A percentile compares a stretch with the other conserved stretches of the same genome.
Evolutionary conservation across 2,329 filamentous ascomycete species (phyloP).

Genomic region (Aspergillus pseudoviridinutans): DNA sequence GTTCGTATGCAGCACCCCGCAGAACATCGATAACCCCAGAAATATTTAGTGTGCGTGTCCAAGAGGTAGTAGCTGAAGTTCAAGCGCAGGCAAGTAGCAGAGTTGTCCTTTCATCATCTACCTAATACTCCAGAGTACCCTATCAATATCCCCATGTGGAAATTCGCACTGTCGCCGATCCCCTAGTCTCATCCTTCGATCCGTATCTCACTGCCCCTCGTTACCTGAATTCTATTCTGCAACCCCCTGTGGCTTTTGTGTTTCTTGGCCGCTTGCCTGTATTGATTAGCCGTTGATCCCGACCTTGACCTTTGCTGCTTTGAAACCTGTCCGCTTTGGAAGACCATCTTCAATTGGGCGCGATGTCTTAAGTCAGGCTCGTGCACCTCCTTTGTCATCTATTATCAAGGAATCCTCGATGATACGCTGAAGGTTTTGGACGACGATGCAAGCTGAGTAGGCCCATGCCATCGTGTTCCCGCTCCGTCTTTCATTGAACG

Average conservation of each 20-base stretch:
- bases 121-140: background rate
- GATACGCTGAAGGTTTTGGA: conserved; percentile 8
- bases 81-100: background rate
- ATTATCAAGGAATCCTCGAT: conserved; percentile 3
- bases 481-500: background rate
- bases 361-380: conserved; percentile 9
- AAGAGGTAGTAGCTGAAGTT: background rate
- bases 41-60: background rate
- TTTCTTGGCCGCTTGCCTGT: background rate
- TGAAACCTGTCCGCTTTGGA: background rate
- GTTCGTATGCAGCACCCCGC: background rate
- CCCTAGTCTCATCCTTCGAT: background rate
- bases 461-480: conserved; percentile 1
- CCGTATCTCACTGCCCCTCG: too few species aligned
- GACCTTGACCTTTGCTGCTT: background rate
- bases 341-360: background rate
- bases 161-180: background rate
- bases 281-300: background rate
- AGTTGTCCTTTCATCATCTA: background rate
- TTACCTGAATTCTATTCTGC: background rate
- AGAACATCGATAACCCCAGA: background rate
- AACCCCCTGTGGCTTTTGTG: background rate
- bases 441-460: conserved; percentile 18
- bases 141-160: background rate
- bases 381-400: background rate